Base-by-base conservation (phyloP, 139 green algal species). In the Dunaliella sp. region DNA sequence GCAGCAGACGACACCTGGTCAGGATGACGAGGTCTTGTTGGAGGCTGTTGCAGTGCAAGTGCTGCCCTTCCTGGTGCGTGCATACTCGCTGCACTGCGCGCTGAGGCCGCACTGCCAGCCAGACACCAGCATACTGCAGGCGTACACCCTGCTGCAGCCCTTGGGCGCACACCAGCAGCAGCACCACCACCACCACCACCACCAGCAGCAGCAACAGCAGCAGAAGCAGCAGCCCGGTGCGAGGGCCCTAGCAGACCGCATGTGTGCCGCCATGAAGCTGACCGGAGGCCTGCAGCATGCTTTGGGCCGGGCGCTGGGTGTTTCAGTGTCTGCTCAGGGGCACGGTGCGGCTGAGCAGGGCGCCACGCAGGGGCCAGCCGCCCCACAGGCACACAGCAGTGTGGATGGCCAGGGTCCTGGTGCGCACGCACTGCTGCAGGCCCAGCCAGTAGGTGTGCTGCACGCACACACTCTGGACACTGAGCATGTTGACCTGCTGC, bases 61-160 rank as follows among this genome's bases (percentile, higher is more conserved):
- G 35, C 85, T 90, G 38, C 88, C 88, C 0, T 80, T 87, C 57
- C 77, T 90, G 72, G 77, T 90, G 22, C 81, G 88, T 1, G 33
- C 37, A 1, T 87, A 88, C 34, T 77, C 37, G 1, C 82, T 90
- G 81, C 33, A 83, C 31, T 88, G 88, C 77, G 76, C 76, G 25
- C 73, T 87, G 28, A 84, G 85, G 12, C 38, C 22, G 1, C 33
- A 79, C 3, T 0, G 24, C 1, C 12, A 84, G 37, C 80, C 86
- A 3, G 80, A 87, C 3, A 30, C 72, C 0, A 2, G 1, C 1
- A 72, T 88, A 7, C 28, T 86, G 84, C n/a, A 36, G 21, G 77
- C 37, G n/a, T 87, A 87, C 79, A n/a, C 83, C 3, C 3, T 16
- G 0, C 74, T 88, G 36, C 3, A 28, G 35, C 24, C 21, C 12